Base-by-base conservation (phyloP, 2,329 filamentous ascomycete genomes). In the Leptographium wingfieldii region DNA sequence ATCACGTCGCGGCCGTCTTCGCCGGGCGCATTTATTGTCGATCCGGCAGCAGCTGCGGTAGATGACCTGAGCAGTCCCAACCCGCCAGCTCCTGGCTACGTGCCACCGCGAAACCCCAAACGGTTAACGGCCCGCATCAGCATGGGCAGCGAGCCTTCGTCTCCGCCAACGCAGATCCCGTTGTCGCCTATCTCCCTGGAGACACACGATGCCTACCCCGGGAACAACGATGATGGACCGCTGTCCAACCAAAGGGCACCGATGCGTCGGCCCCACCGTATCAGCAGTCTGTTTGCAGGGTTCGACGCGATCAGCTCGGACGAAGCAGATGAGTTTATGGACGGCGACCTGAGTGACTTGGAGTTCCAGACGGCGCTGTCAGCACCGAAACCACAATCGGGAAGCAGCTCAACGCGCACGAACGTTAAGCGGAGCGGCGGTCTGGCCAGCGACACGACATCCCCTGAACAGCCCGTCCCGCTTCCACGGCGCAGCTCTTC, bases 211-310 rank as follows among this genome's bases (percentile, higher is more conserved):
- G 79, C 81, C 2, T 92, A 91, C 69, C 86, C 87, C 2, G 87
- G 86, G 0, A 90, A 90, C 69, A 91, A 92, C 66, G 88, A 94
- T 66, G 86, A 92, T 67, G 87, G 87, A 0, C 87, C 88, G 2
- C 73, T 91, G 49, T 84, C 85, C 1, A 74, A 72, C 59, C 77
- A 82, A 16, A 80, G 78, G 58, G 78, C 79, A 2, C 80, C 84
- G 2, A 77, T 87, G 68, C 81, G 85, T 62, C 81, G 86, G 19
- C 87, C 88, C 1, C 85, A 88, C 68, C 80, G 89, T 59, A 85
- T 89, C 56, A 92, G 88, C 72, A 94, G 88, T 68, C 76, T 95
- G n/a, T 94, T 94, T 71, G 88, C 89, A 38, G 89, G 89, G 0
- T 94, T 95, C 65, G 88, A 92, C 55, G 83, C 82, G 14, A 78